Evolutionary conservation across 768 basidiomycete species (phyloP).

Genomic region (Boletales sp.): DNA sequence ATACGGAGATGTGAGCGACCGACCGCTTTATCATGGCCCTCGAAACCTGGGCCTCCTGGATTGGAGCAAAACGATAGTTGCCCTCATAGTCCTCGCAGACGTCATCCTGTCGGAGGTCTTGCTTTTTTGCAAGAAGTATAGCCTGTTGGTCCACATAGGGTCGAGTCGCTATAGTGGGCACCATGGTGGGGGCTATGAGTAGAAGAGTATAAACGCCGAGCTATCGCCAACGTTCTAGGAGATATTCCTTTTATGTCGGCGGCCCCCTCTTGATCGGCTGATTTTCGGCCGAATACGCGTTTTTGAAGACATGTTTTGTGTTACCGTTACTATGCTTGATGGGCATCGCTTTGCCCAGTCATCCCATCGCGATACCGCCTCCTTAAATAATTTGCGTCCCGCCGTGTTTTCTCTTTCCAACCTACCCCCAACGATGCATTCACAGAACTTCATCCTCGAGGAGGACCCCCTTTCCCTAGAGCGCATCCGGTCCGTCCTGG

Average conservation of each 20-base stretch:
- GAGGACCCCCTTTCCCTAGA: slow-evolving; percentile 83
- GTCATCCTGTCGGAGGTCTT: slow-evolving; percentile 15
- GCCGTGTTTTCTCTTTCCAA: not conserved
- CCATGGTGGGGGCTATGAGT: slow-evolving; percentile 22
- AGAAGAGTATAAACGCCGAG: no score
- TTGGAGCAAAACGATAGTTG: slow-evolving; percentile 65
- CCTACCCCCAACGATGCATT: slow-evolving; percentile 43
- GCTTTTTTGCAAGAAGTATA: no score
- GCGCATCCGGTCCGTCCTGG: slow-evolving; percentile 81
- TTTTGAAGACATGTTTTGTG: no score
- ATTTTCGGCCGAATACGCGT: no score
- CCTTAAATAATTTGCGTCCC: no score
- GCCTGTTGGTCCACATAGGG: slow-evolving; percentile 2
- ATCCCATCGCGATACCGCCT: no score
- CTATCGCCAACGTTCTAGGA: no score
- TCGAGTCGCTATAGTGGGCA: slow-evolving; percentile 35
- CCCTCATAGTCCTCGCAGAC: slow-evolving; percentile 47
- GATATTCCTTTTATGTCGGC: no score
- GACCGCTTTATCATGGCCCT: slow-evolving; percentile 77
- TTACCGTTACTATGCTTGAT: no score
- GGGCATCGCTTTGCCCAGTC: no score
- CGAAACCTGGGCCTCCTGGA: slow-evolving; percentile 72
- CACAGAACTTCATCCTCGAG: slow-evolving; percentile 64
- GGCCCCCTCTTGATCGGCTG: no score
- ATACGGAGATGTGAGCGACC: no score